A percentile compares a stretch with the other conserved stretches of the same genome.
Evolutionary conservation across 257 asterid species (phyloP).

Genomic region (Salvia rosmarinus): DNA sequence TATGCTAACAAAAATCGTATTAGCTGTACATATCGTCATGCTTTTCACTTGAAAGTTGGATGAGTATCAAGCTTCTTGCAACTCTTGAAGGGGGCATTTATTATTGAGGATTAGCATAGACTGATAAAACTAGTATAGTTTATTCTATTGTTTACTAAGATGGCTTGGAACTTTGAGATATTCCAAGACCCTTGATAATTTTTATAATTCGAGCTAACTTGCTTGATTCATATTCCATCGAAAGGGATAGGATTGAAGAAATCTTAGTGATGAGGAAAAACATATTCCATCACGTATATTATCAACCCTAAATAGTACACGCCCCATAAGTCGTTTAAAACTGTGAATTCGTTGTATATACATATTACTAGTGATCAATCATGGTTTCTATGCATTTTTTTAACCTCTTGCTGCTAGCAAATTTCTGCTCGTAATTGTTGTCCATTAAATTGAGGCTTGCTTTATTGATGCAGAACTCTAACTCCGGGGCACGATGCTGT

Average conservation of each 20-base stretch:
- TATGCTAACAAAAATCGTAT: neutral
- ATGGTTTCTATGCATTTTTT: neutral
- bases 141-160: too few species aligned
- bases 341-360: slow-evolving; percentile 2
- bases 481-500: slow-evolving; percentile 98
- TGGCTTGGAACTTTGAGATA: too few species aligned
- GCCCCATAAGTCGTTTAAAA: neutral
- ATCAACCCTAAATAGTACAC: too few species aligned
- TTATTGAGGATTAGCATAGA: too few species aligned
- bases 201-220: too few species aligned
- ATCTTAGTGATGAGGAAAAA: too few species aligned
- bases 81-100: too few species aligned
- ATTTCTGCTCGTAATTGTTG: neutral
- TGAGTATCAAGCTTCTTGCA: slow-evolving; percentile 1
- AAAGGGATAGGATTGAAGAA: too few species aligned
- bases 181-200: too few species aligned
- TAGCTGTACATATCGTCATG: neutral
- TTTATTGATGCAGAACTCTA: slow-evolving; percentile 66
- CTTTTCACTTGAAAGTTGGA: slow-evolving; percentile 2
- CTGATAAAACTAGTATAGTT: too few species aligned
- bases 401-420: neutral
- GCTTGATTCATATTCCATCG: too few species aligned
- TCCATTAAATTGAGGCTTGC: slow-evolving; percentile 9
- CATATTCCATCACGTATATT: too few species aligned
- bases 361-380: neutral